Percentiles rank a stretch among this genome's conserved stretches.
phyloP scores from a whole-genome alignment of 768 basidiomycete genomes.

The Dioszegia crocea region DNA sequence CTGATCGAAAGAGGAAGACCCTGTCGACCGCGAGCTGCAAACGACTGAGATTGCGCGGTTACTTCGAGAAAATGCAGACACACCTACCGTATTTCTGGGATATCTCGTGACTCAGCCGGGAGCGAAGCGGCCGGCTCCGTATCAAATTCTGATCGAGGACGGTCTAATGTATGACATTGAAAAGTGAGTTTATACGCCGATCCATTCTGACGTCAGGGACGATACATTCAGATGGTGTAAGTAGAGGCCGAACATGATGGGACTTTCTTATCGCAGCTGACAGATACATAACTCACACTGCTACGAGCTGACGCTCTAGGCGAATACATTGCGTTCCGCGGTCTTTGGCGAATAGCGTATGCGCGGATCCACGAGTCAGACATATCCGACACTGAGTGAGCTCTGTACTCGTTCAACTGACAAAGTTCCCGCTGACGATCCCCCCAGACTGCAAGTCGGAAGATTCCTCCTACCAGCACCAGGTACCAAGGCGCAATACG shows the following conservation, averaged over 20 bases:
- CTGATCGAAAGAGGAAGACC: slow-evolving; percentile 67
- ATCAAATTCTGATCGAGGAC: slow-evolving; percentile 58
- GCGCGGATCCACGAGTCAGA: slow-evolving; percentile 74
- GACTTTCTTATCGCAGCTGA: too few species aligned
- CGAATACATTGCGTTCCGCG: slow-evolving; percentile 84
- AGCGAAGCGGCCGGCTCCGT: slow-evolving; percentile 43
- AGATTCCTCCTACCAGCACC: slow-evolving; percentile 72
- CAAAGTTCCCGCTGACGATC: too few species aligned
- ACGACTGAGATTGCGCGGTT: slow-evolving; percentile 73
- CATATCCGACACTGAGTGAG: slow-evolving; percentile 86
- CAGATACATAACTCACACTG: too few species aligned
- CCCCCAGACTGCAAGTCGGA: slow-evolving; percentile 73
- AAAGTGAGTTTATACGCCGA: slow-evolving; percentile 32
- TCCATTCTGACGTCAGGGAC: background rate
- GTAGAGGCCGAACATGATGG: too few species aligned
- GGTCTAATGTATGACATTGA: slow-evolving; percentile 78
- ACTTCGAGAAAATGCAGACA: slow-evolving; percentile 65
- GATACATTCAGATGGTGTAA: slow-evolving; percentile 60
- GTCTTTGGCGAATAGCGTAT: slow-evolving; percentile 53
- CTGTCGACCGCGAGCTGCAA: slow-evolving; percentile 81
- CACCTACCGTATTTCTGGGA: slow-evolving; percentile 57
- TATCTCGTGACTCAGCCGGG: slow-evolving; percentile 47
- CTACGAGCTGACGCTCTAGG: too few species aligned
- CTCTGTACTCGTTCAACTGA: too few species aligned
- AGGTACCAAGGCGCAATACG: slow-evolving; percentile 58